Conservation (phyloP, 352 stramenopile species). For the Blastocystis sp. region DNA sequence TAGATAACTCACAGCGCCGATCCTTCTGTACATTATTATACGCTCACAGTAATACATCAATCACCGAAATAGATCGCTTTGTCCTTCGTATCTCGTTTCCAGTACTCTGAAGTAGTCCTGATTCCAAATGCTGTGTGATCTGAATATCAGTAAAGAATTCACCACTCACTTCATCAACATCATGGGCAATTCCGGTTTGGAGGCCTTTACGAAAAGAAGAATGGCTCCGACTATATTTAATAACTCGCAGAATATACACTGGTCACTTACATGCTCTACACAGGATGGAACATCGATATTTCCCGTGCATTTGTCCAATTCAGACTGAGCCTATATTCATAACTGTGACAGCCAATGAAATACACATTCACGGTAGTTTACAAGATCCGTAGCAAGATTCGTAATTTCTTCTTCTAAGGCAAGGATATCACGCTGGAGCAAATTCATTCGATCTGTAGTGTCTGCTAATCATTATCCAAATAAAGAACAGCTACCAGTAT, state of each 20-base stretch:
- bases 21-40: background rate
- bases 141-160: no score
- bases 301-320: background rate
- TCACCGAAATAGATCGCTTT: background rate
- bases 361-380: background rate
- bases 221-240: background rate
- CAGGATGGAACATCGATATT: background rate
- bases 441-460: background rate
- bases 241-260: background rate
- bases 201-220: constrained; percentile 2
- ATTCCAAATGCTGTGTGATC: background rate
- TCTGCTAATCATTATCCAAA: background rate
- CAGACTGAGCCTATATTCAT: background rate
- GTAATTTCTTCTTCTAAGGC: background rate
- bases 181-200: background rate
- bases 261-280: background rate
- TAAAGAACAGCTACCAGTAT: background rate
- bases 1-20: background rate
- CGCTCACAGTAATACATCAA: background rate
- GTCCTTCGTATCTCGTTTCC: background rate
- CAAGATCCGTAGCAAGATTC: background rate
- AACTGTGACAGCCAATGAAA: background rate
- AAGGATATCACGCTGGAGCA: background rate
- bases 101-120: background rate
- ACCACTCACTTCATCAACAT: background rate